These are phyloP conservation scores for Lignosus rhinocerotis DNA, from an alignment of 1,284 basidiomycete species.

Conservation along the genomic window DNA sequence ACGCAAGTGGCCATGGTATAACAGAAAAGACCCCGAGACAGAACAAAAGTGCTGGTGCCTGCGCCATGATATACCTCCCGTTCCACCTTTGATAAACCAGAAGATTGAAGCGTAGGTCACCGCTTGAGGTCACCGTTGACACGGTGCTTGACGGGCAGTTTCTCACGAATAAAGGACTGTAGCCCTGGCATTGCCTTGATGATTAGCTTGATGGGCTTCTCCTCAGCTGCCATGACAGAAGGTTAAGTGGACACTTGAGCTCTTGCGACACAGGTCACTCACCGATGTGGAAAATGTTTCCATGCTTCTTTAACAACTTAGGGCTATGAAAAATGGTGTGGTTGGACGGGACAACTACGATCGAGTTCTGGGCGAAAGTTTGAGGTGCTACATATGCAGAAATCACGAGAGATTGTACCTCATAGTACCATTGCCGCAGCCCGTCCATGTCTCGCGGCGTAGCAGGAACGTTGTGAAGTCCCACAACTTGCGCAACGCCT, in stretches of 20 bases:
- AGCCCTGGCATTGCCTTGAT: slow-evolving; percentile 63
- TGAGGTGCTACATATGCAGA: slow-evolving; percentile 1
- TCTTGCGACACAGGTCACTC: slow-evolving; percentile 18
- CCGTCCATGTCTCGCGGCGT: slow-evolving; percentile 53
- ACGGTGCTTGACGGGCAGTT: background rate
- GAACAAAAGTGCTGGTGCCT: too few species aligned
- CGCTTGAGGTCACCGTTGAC: slow-evolving; percentile 2
- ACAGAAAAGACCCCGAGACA: too few species aligned
- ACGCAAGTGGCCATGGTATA: background rate
- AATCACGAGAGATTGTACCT: slow-evolving; percentile 39
- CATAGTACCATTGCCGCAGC: slow-evolving; percentile 63
- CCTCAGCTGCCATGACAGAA: slow-evolving; percentile 46
- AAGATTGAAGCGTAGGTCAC: background rate
- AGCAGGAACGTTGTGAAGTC: slow-evolving; percentile 58
- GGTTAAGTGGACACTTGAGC: slow-evolving; percentile 1
- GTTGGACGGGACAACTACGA: slow-evolving; percentile 60
- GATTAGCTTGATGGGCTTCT: slow-evolving; percentile 62
- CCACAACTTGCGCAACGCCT: slow-evolving; percentile 78
- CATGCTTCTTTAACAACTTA: slow-evolving; percentile 61
- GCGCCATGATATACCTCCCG: background rate
- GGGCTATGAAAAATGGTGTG: slow-evolving; percentile 54
- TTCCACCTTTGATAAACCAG: background rate
- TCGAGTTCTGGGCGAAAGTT: slow-evolving; percentile 50
- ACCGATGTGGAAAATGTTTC: slow-evolving; percentile 60
- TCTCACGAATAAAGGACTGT: slow-evolving; percentile 44